phyloP scores from a whole-genome alignment of 805 yeast species.

The Suhomyces canberraensis region DNA sequence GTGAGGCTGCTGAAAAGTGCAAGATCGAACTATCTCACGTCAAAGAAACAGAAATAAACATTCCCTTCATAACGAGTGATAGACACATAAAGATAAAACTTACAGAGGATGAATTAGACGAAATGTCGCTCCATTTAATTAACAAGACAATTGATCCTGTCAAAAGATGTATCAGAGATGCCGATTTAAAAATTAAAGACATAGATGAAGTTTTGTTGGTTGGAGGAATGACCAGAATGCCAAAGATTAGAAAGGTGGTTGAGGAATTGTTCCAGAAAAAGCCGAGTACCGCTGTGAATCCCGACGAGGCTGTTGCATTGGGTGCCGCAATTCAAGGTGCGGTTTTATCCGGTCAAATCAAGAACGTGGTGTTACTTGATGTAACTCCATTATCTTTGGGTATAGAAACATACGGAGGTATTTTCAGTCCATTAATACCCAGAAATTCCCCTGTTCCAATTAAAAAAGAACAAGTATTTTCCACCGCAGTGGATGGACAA shows the following conservation, averaged over 20 bases:
- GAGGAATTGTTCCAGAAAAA: slow-evolving; percentile 54
- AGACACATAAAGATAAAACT: slow-evolving; percentile 57
- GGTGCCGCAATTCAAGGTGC: slow-evolving; percentile 32
- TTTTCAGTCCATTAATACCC: slow-evolving; percentile 74
- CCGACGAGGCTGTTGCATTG: slow-evolving; percentile 49
- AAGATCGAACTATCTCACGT: slow-evolving; percentile 74
- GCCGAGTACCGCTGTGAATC: slow-evolving; percentile 74
- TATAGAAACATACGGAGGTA: slow-evolving; percentile 82
- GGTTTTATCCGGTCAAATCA: slow-evolving; percentile 24
- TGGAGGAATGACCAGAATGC: slow-evolving; percentile 93
- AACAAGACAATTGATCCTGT: slow-evolving; percentile 70
- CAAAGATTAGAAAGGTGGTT: slow-evolving; percentile 65
- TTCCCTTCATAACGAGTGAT: slow-evolving; percentile 66
- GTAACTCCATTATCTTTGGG: slow-evolving; percentile 43
- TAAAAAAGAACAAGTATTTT: slow-evolving; percentile 68
- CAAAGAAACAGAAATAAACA: slow-evolving; percentile 54
- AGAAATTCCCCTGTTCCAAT: slow-evolving; percentile 77
- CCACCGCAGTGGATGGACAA: slow-evolving; percentile 83
- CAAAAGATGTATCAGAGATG: slow-evolving; percentile 70
- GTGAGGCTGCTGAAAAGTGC: slow-evolving; percentile 76
- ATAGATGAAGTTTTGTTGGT: slow-evolving; percentile 74
- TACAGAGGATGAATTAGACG: slow-evolving; percentile 67
- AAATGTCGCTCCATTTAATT: slow-evolving; percentile 62
- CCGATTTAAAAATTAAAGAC: slow-evolving; percentile 60
- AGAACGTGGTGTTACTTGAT: slow-evolving; percentile 25